Percentiles rank a stretch among this genome's conserved stretches.
Conservation (phyloP, 2,329 filamentous ascomycete genomes). For the Immersiporthe knoxdaviesiana region DNA sequence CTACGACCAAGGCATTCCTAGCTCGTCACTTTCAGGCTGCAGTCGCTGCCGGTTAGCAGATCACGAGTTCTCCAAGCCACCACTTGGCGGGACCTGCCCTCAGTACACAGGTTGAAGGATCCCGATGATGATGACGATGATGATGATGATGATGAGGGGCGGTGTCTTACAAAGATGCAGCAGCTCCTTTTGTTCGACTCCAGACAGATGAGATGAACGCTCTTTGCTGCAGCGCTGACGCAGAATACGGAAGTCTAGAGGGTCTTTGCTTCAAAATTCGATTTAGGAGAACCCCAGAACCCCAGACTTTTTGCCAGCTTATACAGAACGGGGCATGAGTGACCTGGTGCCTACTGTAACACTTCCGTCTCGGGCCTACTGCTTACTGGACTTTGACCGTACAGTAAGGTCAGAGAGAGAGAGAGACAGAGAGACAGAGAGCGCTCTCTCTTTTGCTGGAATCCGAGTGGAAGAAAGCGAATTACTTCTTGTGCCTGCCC, state of each 20-base stretch:
- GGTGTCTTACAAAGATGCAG: not conserved
- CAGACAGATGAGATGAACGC: not conserved
- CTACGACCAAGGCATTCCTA: not conserved
- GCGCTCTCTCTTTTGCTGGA: not conserved
- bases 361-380: conserved; percentile 13
- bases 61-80: not conserved
- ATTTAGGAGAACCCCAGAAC: too few relatives aligned
- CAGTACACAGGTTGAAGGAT: not conserved
- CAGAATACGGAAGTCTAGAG: too few relatives aligned
- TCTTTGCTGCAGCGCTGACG: not conserved
- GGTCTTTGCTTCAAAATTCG: too few relatives aligned
- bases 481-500: not conserved
- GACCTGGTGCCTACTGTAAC: not conserved
- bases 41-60: not conserved
- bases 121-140: too few relatives aligned
- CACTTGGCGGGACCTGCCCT: not conserved
- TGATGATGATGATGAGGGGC: too few relatives aligned
- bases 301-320: not conserved
- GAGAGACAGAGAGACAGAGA: too few relatives aligned
- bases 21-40: not conserved
- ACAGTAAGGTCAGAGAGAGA: too few relatives aligned
- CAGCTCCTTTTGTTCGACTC: not conserved
- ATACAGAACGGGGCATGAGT: not conserved
- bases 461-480: not conserved
- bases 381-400: conserved; percentile 1